Evolutionary conservation across 208 protist species (phyloP).

Genomic region (Acanthamoeba royreba): DNA sequence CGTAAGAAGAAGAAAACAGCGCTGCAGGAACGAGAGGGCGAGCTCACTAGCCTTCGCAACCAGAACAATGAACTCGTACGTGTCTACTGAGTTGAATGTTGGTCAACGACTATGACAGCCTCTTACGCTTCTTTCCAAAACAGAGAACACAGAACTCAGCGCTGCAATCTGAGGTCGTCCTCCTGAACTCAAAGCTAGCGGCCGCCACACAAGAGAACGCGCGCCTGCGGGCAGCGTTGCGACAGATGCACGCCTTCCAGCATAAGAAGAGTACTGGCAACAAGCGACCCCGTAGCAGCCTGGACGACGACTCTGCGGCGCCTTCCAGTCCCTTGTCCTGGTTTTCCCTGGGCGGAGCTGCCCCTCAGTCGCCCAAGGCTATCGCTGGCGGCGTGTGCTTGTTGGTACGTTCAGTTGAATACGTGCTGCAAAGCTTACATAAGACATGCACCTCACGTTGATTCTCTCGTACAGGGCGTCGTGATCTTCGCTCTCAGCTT

Average conservation of each 20-base stretch:
- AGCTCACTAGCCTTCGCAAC: background rate
- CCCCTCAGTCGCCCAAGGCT: background rate
- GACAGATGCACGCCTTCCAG: background rate
- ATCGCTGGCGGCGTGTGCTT: background rate
- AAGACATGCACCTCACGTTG: too few species aligned
- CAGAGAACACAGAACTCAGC: background rate
- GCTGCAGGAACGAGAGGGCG: constrained; percentile 47
- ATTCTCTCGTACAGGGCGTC: background rate
- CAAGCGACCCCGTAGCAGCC: background rate
- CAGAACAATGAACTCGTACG: background rate
- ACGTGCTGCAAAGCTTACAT: too few species aligned
- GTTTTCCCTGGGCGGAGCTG: background rate
- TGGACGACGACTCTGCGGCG: background rate
- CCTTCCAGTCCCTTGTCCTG: background rate
- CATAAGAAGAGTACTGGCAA: background rate
- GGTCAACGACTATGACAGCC: too few species aligned
- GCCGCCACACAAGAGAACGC: background rate
- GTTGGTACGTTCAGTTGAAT: too few species aligned
- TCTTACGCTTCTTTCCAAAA: too few species aligned
- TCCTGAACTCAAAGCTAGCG: background rate
- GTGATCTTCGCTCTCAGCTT: background rate
- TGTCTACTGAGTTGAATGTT: background rate
- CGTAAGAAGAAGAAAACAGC: constrained; percentile 50
- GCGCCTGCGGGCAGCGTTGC: background rate
- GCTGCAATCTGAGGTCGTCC: background rate